Base-by-base conservation (phyloP, 1,139 yeast genomes). In the Ogataea hybrid region DNA sequence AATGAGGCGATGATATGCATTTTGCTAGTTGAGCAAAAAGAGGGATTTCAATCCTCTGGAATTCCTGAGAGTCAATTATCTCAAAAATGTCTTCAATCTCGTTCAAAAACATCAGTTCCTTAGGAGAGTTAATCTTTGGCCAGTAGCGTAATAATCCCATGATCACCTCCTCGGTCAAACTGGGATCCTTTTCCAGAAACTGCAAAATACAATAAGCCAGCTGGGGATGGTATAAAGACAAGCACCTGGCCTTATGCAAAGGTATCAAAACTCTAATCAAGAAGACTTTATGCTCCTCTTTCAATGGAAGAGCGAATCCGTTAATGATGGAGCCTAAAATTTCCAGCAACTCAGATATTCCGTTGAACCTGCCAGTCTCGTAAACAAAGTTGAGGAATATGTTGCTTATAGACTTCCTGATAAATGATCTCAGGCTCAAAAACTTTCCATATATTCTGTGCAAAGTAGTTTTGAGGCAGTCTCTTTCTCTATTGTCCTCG, bases 31-130 rank as follows among this genome's bases (percentile, higher is more conserved):
- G 98, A 28, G 94, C 95, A 67, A 90, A 90, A 43, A 92, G 69
- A 2, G 97, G 98, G 6, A 90, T 87, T 65, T 90, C 95, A 49
- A 92, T 87, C 67, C 89, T 88, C 51, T 83, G 77, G 61, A 92
- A 92, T 66, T 94, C 97, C 45, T 77, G 73, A 11, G 97, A 96
- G 64, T 92, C 97, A 75, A 92, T 87, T 16, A 89, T 95, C 66
- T 92, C 99, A 61, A 90, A 88, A 5, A 92, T 89, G 63, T 92
- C 99, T 64, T 94, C 99, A 53, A 94, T 79, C 66, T 92, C 99
- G 65, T 90, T 89, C 58, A 94, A 70, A 60, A 89, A 92, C 92
- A 92, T 84, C 35, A 94, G 89, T 66, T 94, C 98, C 62, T 92
- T 92, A 16, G 97, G 95, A 33, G 95, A 82, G 59, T 89, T 89